Percentiles rank a stretch among this genome's conserved stretches.
Conservation (phyloP, 176 grass and related monocot species). For the Tillandsia leiboldiana region DNA sequence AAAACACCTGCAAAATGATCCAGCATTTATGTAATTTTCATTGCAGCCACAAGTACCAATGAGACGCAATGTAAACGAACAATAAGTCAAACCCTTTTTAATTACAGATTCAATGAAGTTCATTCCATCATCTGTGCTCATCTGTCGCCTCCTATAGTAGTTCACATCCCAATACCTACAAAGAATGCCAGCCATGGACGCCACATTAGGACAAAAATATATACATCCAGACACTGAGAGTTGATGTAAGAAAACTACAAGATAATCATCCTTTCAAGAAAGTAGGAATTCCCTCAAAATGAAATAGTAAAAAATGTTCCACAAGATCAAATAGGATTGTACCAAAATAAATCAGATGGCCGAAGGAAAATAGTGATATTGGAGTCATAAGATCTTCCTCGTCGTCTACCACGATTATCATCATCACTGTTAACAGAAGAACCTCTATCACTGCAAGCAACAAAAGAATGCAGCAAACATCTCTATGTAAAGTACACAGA, state of each 20-base stretch:
- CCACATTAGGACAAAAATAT: constrained; percentile 2
- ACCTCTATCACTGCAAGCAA: constrained; percentile 22
- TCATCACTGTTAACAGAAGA: constrained; percentile 63
- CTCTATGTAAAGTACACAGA: background rate
- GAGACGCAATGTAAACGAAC: too few species aligned
- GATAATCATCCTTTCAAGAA: background rate
- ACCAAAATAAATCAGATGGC: constrained; percentile 95
- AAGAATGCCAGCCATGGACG: constrained; percentile 6
- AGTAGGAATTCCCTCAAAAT: background rate
- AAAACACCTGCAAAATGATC: constrained; percentile 64
- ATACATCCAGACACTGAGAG: background rate
- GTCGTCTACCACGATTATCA: constrained; percentile 54
- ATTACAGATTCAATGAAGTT: too few species aligned
- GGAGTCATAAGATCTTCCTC: constrained; percentile 61
- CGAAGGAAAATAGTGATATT: constrained; percentile 36
- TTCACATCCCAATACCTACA: constrained; percentile 80
- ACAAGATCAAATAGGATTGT: constrained; percentile 8
- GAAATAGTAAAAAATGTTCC: background rate
- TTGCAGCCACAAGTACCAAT: constrained; percentile 1
- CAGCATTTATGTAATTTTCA: constrained; percentile 32
- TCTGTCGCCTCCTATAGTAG: too few species aligned
- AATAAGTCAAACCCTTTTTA: too few species aligned
- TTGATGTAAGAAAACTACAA: too few species aligned
- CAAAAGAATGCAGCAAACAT: constrained; percentile 14
- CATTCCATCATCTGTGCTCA: too few species aligned